Evolutionary conservation across 2,329 filamentous ascomycete genomes (phyloP), one percentile per base, ranked within the genome.

Genomic region (Microascus cirrosus): DNA sequence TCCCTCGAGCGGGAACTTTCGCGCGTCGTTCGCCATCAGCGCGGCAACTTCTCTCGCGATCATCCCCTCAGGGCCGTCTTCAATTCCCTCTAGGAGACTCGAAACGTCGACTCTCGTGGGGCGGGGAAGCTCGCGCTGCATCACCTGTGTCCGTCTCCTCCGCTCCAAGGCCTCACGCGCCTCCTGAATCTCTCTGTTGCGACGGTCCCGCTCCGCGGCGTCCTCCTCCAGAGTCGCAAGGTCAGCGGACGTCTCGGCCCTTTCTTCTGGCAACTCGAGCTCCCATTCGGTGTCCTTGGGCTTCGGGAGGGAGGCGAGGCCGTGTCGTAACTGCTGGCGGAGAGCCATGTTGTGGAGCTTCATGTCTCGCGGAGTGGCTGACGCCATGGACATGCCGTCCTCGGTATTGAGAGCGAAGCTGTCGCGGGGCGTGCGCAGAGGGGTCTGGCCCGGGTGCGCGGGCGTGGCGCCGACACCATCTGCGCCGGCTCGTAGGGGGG

Each of bases 271-370:
- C 36, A 95, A 74, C 68, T 96, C 93, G 53, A 97, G 83, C 64
- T 97, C 94, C 87, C 90, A 97, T 63, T 96, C 92, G 0, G 84
- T 87, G 67, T 96, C 90, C 67, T 95, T 96, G 0, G 94, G 94
- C 67, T 89, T 95, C 1, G 94, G 94, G 18, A 99, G 78, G 24
- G 89, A 84, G 4, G 90, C 82, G n/a, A 99, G 81, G 50, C 87
- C 82, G 55, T 82, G 79, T 60, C 83, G 83, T 7, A 99, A 75
- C 61, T 86, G 83, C 60, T 83, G 80, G 51, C 85, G 85, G 63
- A 85, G 71, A 6, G 85, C 83, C 60, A 86, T 76, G 61, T 95
- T 86, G 24, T 83, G 83, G 64, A 88, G 73, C 65, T 82, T 87
- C 32, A 91, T 73, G 60, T 96, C 91, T 51, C 83, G 81, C 3